Conservation (phyloP, 148 eudicot genomes). For the Vaccinium myrtillus region DNA sequence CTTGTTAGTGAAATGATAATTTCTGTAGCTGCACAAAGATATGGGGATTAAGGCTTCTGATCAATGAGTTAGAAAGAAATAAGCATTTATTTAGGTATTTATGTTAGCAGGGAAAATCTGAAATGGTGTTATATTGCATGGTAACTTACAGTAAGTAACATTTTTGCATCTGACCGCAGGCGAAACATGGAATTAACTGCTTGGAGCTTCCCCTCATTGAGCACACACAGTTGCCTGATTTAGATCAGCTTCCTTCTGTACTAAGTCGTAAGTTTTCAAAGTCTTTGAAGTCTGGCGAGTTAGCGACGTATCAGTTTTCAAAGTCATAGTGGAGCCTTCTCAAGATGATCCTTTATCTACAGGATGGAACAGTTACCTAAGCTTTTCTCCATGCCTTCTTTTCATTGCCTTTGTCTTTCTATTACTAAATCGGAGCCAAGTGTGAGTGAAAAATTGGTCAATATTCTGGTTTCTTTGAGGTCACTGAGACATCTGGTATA, state of each 20-base stretch:
- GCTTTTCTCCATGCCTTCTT: neutral
- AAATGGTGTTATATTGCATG: neutral
- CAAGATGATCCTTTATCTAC: neutral
- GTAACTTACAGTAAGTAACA: neutral
- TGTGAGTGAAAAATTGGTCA: neutral
- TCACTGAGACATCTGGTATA: neutral
- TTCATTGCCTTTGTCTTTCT: neutral
- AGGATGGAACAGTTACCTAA: neutral
- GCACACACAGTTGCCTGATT: slow-evolving; percentile 70
- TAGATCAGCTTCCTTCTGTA: slow-evolving; percentile 52
- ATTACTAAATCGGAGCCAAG: neutral
- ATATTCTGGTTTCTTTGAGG: neutral
- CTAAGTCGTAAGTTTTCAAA: slow-evolving; percentile 46
- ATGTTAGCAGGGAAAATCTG: neutral
- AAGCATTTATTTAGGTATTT: neutral
- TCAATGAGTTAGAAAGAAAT: neutral
- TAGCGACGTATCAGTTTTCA: neutral
- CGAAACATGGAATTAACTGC: slow-evolving; percentile 55
- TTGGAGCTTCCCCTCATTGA: slow-evolving; percentile 93
- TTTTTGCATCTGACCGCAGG: slow-evolving; percentile 38
- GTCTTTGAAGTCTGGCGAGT: neutral
- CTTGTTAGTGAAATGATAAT: neutral
- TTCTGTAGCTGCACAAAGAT: neutral
- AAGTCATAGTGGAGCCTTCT: neutral
- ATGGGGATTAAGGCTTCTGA: neutral